Evolutionary conservation across 2,329 filamentous ascomycete genomes (phyloP).

Genomic region (Pseudogymnoascus sp.): DNA sequence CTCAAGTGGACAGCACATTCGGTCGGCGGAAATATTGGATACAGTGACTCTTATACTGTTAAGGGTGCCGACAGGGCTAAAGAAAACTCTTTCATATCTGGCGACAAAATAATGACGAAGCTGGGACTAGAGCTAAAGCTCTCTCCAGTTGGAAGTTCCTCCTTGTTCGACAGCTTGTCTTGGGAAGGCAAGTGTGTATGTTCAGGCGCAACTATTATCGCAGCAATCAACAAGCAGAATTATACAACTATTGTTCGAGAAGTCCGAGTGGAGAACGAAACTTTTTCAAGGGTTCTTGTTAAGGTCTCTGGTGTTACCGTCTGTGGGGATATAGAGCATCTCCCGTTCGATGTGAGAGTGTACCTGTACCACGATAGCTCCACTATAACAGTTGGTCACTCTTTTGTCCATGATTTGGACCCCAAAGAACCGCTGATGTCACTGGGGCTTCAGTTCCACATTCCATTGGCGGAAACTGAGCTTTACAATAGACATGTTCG

Average conservation of each 20-base stretch:
- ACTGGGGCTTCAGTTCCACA: not conserved
- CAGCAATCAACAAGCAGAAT: not conserved
- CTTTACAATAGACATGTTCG: not conserved
- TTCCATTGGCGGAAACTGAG: not conserved
- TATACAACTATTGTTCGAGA: not conserved
- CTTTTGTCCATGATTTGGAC: slow-evolving; percentile 14
- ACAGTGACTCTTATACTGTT: not conserved
- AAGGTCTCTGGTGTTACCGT: not conserved
- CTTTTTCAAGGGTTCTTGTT: not conserved
- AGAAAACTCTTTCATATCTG: slow-evolving; percentile 22
- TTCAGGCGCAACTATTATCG: not conserved
- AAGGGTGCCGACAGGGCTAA: slow-evolving; percentile 6
- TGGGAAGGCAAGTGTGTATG: not conserved
- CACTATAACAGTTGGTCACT: slow-evolving; percentile 24
- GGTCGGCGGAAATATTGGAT: not conserved
- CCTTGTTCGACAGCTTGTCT: not conserved
- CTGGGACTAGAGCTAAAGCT: not conserved
- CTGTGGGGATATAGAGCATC: not conserved
- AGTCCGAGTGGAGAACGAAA: not conserved
- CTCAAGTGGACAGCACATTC: slow-evolving; percentile 7
- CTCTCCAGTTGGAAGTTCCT: not conserved
- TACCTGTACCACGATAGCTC: not conserved
- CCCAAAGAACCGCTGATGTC: not conserved
- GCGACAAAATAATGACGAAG: slow-evolving; percentile 13
- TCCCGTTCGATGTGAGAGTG: slow-evolving; percentile 1